Evolutionary conservation across 2,329 filamentous ascomycete genomes (phyloP).

Genomic region (Rasamsonia emersonii): DNA sequence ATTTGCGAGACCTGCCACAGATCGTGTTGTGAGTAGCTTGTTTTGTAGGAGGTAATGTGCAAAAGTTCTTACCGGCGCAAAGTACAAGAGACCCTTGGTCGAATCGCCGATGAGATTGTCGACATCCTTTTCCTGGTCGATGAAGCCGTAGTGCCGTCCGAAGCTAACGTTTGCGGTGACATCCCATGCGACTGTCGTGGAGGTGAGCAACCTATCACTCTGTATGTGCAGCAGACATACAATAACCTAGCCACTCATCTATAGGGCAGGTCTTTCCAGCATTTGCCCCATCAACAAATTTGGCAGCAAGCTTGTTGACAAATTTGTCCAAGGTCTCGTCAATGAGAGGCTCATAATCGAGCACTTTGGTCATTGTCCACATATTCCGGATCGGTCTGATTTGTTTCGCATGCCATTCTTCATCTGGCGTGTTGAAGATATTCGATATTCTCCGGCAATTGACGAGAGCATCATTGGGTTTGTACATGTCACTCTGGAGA

Average conservation of each 20-base stretch:
- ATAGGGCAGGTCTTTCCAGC: slow-evolving; percentile 11
- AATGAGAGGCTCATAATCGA: slow-evolving; percentile 19
- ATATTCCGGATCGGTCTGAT: slow-evolving; percentile 16
- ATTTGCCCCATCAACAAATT: slow-evolving; percentile 12
- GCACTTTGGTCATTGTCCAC: slow-evolving; percentile 19
- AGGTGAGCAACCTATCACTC: not conserved
- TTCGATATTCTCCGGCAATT: slow-evolving; percentile 18
- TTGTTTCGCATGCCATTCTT: slow-evolving; percentile 18
- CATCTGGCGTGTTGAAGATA: slow-evolving; percentile 18
- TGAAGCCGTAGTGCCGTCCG: slow-evolving; percentile 16
- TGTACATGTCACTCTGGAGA: slow-evolving; percentile 22
- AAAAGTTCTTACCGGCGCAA: not conserved
- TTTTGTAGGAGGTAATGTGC: not conserved
- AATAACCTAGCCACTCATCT: slow-evolving; percentile 16
- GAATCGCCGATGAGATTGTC: not conserved
- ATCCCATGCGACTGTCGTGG: slow-evolving; percentile 14
- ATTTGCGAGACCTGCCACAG: slow-evolving; percentile 15
- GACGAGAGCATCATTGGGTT: slow-evolving; percentile 18
- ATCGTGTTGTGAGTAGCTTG: not conserved
- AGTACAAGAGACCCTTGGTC: slow-evolving; percentile 1
- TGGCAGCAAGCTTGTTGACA: slow-evolving; percentile 14
- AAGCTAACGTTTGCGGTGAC: slow-evolving; percentile 13
- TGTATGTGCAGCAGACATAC: slow-evolving; percentile 6
- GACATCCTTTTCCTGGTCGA: slow-evolving; percentile 14
- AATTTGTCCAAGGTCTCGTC: slow-evolving; percentile 18